phyloP scores from a whole-genome alignment of 2,329 filamentous ascomycete genomes.

The Elsinoe fawcettii region DNA sequence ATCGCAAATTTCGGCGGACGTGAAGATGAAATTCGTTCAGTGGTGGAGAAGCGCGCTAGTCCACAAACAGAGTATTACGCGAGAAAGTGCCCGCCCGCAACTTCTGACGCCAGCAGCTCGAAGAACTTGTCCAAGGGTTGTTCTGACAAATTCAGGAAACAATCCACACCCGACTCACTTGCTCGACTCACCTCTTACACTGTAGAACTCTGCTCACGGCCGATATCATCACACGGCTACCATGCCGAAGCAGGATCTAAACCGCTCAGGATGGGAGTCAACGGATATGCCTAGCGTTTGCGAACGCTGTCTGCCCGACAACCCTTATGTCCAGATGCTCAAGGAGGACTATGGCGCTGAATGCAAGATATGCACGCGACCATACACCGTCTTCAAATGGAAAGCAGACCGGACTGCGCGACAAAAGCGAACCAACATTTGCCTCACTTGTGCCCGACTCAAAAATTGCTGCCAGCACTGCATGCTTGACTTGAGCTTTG shows the following conservation, averaged over 20 bases:
- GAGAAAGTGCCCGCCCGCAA: constrained; percentile 5
- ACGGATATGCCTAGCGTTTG: constrained; percentile 83
- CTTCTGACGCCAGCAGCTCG: not conserved
- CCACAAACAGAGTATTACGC: not conserved
- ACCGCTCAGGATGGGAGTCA: constrained; percentile 92
- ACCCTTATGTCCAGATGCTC: constrained; percentile 97
- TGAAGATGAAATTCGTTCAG: constrained; percentile 2
- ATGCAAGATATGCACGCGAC: constrained; percentile 73
- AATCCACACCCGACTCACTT: not conserved
- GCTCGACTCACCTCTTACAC: not conserved
- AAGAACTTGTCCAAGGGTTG: not conserved
- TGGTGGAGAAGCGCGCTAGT: constrained; percentile 10
- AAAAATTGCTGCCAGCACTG: constrained; percentile 99
- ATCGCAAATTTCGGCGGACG: constrained; percentile 1
- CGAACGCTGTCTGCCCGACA: constrained; percentile 90
- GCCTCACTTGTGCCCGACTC: constrained; percentile 87
- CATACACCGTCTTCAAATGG: constrained; percentile 94
- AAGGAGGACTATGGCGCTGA: constrained; percentile 84
- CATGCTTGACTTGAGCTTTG: constrained; percentile 96
- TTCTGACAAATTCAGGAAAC: not conserved
- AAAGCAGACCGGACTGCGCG: constrained; percentile 84
- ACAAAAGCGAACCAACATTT: constrained; percentile 91
- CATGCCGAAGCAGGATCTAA: constrained; percentile 90
- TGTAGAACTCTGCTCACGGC: not conserved
- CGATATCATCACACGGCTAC: constrained; percentile 9